Conservation (phyloP, 2,329 filamentous ascomycete species). For the Exophiala mesophila region DNA sequence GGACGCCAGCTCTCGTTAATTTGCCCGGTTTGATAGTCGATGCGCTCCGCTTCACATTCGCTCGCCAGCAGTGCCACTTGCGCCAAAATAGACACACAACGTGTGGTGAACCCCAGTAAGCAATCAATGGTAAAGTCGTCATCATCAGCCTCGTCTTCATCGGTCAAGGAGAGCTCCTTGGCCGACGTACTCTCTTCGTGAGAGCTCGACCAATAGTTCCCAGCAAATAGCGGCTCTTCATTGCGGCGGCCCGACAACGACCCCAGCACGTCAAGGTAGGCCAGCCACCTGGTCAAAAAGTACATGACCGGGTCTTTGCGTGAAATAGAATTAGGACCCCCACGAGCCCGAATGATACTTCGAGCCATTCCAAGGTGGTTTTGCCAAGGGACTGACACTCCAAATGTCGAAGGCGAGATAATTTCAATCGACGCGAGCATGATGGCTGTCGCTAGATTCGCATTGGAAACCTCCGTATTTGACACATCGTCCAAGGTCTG, state of each 20-base stretch:
- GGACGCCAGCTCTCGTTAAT: constrained; percentile 56
- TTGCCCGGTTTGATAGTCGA: constrained; percentile 48
- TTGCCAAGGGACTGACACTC: constrained; percentile 76
- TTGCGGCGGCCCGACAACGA: constrained; percentile 59
- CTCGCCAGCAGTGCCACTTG: constrained; percentile 67
- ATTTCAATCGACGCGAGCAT: constrained; percentile 82
- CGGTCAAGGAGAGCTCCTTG: constrained; percentile 28
- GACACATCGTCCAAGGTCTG: constrained; percentile 63
- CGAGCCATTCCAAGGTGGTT: constrained; percentile 71
- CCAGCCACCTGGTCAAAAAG: constrained; percentile 77
- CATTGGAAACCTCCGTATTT: constrained; percentile 65
- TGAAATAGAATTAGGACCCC: constrained; percentile 51
- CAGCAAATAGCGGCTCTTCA: constrained; percentile 47
- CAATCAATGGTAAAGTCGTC: constrained; percentile 71
- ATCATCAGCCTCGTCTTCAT: constrained; percentile 50
- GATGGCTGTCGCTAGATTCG: constrained; percentile 73
- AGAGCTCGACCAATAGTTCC: constrained; percentile 43
- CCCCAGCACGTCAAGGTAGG: constrained; percentile 75
- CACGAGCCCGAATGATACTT: constrained; percentile 65
- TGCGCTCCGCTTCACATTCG: constrained; percentile 61
- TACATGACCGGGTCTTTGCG: constrained; percentile 58
- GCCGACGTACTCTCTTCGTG: constrained; percentile 27
- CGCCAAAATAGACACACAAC: constrained; percentile 65
- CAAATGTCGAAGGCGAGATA: constrained; percentile 74
- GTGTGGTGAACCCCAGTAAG: constrained; percentile 71